These are phyloP conservation scores for Suillus cothurnatus DNA, from an alignment of 768 basidiomycete species.

Conservation along the genomic window DNA sequence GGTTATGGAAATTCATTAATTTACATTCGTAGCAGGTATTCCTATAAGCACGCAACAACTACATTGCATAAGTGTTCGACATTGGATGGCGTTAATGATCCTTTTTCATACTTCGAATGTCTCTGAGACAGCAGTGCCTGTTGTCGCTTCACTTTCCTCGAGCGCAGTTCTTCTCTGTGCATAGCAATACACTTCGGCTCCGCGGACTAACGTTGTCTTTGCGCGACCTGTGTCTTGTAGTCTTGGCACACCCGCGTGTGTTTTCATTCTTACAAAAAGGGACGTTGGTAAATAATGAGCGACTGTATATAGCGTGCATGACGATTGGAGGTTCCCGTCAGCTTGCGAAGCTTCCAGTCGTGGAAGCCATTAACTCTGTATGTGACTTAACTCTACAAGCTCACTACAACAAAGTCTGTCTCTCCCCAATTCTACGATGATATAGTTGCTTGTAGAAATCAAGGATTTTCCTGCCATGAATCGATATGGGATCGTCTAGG, in stretches of 20 bases:
- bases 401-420: background rate
- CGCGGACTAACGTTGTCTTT: background rate
- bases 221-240: background rate
- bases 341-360: background rate
- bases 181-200: background rate
- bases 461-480: background rate
- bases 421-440: background rate
- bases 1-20: background rate
- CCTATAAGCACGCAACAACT: background rate
- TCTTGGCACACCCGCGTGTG: no score
- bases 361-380: background rate
- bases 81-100: background rate
- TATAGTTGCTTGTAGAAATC: background rate
- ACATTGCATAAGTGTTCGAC: background rate
- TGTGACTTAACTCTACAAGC: no score
- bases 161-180: background rate
- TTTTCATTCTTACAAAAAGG: no score
- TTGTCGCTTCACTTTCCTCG: background rate
- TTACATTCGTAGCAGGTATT: background rate
- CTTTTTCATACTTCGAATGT: background rate
- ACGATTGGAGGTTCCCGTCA: background rate
- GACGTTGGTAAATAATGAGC: no score
- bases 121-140: background rate
- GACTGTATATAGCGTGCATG: background rate
- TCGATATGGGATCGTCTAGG: background rate